phyloP scores from a whole-genome alignment of 2,329 filamentous ascomycete genomes.

The Penicillium sp. region DNA sequence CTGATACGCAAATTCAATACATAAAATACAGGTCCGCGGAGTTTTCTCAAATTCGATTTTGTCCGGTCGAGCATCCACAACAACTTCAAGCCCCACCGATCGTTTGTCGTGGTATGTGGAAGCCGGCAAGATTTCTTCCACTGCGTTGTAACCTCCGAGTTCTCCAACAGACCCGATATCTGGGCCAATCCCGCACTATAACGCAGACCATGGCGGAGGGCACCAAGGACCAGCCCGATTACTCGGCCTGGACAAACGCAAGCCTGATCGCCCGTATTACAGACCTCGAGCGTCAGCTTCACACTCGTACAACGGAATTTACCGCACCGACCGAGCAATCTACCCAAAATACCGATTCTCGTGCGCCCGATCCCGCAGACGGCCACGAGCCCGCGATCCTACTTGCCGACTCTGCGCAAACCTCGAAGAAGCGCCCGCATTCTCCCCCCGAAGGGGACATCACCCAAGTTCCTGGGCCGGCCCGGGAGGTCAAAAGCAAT shows the following conservation, averaged over 20 bases:
- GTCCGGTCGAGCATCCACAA: conserved; percentile 1
- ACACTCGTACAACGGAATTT: conserved; percentile 48
- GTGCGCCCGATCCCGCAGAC: conserved; percentile 17
- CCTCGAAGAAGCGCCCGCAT: conserved; percentile 17
- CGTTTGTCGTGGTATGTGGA: conserved; percentile 34
- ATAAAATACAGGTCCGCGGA: conserved; percentile 4
- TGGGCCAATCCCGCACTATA: conserved; percentile 15
- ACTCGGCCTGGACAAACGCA: conserved; percentile 68
- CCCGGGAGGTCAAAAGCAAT: conserved; percentile 42
- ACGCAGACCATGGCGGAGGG: conserved; percentile 26
- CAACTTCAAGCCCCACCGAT: conserved; percentile 6
- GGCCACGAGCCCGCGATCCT: conserved; percentile 24
- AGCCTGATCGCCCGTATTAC: conserved; percentile 69
- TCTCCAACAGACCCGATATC: conserved; percentile 12
- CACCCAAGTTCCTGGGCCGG: conserved; percentile 21
- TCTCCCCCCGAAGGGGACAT: conserved; percentile 26
- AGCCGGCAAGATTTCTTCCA: conserved; percentile 17
- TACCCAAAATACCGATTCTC: conserved; percentile 4
- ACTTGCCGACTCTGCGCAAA: conserved; percentile 4
- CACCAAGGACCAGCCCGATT: conserved; percentile 43
- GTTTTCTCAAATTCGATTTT: conserved; percentile 16
- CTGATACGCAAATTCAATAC: background rate
- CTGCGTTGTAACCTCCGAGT: conserved; percentile 13
- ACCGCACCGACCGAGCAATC: conserved; percentile 10
- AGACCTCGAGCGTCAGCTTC: conserved; percentile 67